Base-by-base conservation (phyloP, 805 yeast genomes). In the Candida maris region DNA sequence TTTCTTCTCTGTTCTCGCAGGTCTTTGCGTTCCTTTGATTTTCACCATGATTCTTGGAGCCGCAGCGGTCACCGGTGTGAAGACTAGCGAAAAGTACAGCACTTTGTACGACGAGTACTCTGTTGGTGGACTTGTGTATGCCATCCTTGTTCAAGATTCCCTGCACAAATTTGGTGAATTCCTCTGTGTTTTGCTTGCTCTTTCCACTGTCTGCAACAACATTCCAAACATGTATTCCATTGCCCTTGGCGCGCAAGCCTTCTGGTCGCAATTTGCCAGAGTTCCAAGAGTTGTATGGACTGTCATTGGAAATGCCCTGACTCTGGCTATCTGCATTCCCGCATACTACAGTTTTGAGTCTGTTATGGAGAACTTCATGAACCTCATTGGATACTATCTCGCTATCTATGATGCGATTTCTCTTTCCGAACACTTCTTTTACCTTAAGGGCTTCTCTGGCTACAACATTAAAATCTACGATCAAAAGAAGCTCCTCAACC, bases 161-260 rank as follows among this genome's bases (percentile, higher is more conserved):
- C 71, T 87, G 42, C 89, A 85, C 62, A 89, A 87, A 7, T 86
- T 89, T 51, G 96, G 96, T 45, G 81, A 85, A 61, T 87, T 89
- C 71, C 80, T 89, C 63, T 77, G 89, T 64, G 96, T 89, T 21
- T 20, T 89, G 14, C 68, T 89, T 46, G 86, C 95, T 13, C 65
- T 89, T 48, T 85, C 96, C 21, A 86, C 95, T 21, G 82, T 89
- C 39, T 81, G 96, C 47, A 87, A 86, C 72, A 88, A 87, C 68
- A 78, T 88, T 61, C 96, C 96, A 62, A 88, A 87, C 70, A 80
- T 87, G 83, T 89, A 89, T 70, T 85, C 97, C 18, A 76, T 87
- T 52, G 89, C 87, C 27, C 71, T 89, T 56, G 80, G 88, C 47
- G 87, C 88, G 23, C 97, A 89, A 67, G 78, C 93, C 29, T 66